phyloP scores from a whole-genome alignment of 306 rosid species.

The cucumber (Cucumis sativus) region DNA sequence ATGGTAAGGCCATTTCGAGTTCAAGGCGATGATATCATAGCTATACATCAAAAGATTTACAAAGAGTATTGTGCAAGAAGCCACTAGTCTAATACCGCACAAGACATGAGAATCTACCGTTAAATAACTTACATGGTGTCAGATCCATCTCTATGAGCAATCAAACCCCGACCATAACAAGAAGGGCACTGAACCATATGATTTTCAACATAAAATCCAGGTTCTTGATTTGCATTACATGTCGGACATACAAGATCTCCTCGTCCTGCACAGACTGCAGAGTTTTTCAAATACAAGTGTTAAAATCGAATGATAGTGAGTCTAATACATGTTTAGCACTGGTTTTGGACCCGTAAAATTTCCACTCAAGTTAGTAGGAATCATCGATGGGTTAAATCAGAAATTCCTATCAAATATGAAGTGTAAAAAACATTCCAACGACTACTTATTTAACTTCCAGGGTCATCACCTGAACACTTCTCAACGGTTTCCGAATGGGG shows the following conservation, averaged over 20 bases:
- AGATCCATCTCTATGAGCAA: slow-evolving; percentile 96
- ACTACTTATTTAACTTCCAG: background rate
- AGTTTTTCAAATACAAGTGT: slow-evolving; percentile 9
- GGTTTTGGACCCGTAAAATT: background rate
- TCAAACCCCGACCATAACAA: slow-evolving; percentile 90
- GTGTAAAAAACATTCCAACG: background rate
- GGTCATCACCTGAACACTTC: slow-evolving; percentile 63
- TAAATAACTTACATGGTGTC: slow-evolving; percentile 57
- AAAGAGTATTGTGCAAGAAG: background rate
- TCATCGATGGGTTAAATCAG: background rate
- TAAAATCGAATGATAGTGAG: background rate
- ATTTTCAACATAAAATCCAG: slow-evolving; percentile 68
- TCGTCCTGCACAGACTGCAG: slow-evolving; percentile 73
- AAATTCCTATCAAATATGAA: background rate
- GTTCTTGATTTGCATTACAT: slow-evolving; percentile 70
- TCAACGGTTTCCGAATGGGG: slow-evolving; percentile 74
- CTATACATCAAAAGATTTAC: background rate
- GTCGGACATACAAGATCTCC: slow-evolving; percentile 42
- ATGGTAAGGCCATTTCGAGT: background rate
- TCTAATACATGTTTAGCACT: background rate
- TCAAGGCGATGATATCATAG: background rate
- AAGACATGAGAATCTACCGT: background rate
- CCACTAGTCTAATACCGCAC: background rate
- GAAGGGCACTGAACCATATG: slow-evolving; percentile 57
- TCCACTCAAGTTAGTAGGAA: background rate